Evolutionary conservation across 208 protist genomes (phyloP).

Genomic region (Wallacemonas rigidus): DNA sequence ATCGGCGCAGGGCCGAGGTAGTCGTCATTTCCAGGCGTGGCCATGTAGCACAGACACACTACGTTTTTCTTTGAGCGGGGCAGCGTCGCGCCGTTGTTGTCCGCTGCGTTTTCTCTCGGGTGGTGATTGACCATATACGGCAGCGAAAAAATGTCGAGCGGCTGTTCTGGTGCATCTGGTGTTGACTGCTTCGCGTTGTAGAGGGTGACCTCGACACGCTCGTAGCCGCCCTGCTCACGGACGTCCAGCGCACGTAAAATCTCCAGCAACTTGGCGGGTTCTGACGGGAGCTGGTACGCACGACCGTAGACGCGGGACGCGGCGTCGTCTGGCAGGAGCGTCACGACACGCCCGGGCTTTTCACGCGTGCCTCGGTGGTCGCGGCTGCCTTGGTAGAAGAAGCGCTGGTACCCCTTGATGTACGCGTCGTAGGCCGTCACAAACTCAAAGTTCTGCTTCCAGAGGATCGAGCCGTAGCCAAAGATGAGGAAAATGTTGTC

Average conservation of each 20-base stretch:
- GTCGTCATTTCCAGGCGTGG: conserved; percentile 57
- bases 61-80: conserved; percentile 16
- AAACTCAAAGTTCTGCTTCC: conserved; percentile 88
- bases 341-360: conserved; percentile 77
- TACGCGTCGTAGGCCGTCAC: conserved; percentile 55
- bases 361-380: conserved; percentile 75
- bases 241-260: conserved; percentile 63
- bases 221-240: conserved; percentile 73
- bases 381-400: conserved; percentile 81
- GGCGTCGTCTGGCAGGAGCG: conserved; percentile 48
- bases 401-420: conserved; percentile 68
- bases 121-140: background rate
- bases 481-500: conserved; percentile 69
- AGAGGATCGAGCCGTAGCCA: conserved; percentile 85
- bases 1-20: conserved; percentile 60
- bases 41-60: conserved; percentile 72
- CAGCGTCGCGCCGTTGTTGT: too few species aligned
- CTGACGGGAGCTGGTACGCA: conserved; percentile 68
- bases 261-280: conserved; percentile 37
- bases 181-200: conserved; percentile 30
- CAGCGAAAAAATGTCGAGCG: background rate
- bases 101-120: too few species aligned
- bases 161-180: background rate
- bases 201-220: conserved; percentile 46
- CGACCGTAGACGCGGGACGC: conserved; percentile 58